A percentile compares a stretch with the other conserved stretches of the same genome.
These are phyloP conservation scores for Podosphaera fusca DNA, from an alignment of 2,329 filamentous ascomycete species.

Conservation along the genomic window DNA sequence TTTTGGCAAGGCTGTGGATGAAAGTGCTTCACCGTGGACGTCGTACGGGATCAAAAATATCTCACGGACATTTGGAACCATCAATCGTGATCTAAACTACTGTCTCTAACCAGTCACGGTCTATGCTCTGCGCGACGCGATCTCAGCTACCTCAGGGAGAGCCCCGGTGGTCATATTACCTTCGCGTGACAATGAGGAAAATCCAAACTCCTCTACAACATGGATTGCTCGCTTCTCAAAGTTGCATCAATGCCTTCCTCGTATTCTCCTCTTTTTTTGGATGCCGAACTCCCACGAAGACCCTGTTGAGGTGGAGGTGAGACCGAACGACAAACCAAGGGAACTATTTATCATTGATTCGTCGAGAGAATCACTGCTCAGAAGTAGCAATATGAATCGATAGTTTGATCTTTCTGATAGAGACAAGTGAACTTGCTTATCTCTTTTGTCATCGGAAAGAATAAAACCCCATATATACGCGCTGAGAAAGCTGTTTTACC, in stretches of 20 bases:
- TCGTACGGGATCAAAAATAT: not conserved
- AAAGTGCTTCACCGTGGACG: not conserved
- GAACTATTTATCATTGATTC: too few species aligned
- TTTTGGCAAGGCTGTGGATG: not conserved
- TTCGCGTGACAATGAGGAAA: not conserved
- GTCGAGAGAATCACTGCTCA: too few species aligned
- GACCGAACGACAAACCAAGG: too few species aligned
- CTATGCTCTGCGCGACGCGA: not conserved
- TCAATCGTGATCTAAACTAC: not conserved
- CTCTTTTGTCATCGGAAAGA: too few species aligned
- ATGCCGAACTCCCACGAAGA: not conserved
- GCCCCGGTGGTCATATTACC: not conserved
- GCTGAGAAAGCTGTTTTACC: too few species aligned
- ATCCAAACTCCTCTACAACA: not conserved
- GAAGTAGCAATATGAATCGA: too few species aligned
- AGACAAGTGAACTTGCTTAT: too few species aligned
- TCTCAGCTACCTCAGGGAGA: not conserved
- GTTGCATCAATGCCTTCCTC: not conserved
- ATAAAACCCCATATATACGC: too few species aligned
- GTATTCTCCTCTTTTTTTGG: not conserved
- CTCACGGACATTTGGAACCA: not conserved
- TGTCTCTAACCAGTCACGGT: not conserved
- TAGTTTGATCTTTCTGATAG: too few species aligned
- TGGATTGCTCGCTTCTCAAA: not conserved
- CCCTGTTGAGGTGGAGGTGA: too few species aligned